Evolutionary conservation across 805 yeast genomes (phyloP), one percentile per base, ranked within the genome.

Genomic region (Geotrichum ghanense): DNA sequence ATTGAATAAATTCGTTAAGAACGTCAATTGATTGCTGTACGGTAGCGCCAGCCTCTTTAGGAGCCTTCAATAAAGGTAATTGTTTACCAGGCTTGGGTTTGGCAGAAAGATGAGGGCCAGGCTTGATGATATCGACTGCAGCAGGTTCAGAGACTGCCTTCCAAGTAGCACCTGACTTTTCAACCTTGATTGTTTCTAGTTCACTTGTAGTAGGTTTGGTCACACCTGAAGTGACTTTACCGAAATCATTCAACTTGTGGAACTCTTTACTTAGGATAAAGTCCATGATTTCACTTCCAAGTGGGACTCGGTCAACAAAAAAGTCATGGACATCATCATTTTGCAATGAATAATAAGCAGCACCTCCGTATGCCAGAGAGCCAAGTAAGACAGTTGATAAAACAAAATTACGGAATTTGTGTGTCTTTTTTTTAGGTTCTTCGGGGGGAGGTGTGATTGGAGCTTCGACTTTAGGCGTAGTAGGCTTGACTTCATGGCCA

Each of bases 241-340:
- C 51, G 24, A 51, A 48, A 7, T 59, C 55, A 42, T 55, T 54
- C 35, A 55, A 48, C 43, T 53, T 49, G 45, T 56, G 55, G 54
- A 60, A 62, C 48, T 58, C 59, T 24, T 54, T 53, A 48, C 65
- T 69, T 52, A 80, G 84, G 45, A 73, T 66, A 6, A 60, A 55
- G 45, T 76, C 75, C 24, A 81, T 71, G 24, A 74, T 63, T 20
- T 64, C 62, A 54, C 78, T 83, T 34, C 79, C 84, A 44, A 73
- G 69, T 17, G 92, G 92, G 41, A 81, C 74, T 49, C 73, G 74
- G 52, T 79, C 79, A 20, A 78, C 69, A 61, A 79, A 81, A 42
- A 69, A 52, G 53, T 81, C 85, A 53, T 76, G 79, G 59, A 80
- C 72, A 16, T 74, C 68, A 53, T 79, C 83, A 56, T 71, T 71